Evolutionary conservation across 2,329 filamentous ascomycete genomes (phyloP).

Genomic region (Scedosporium aurantiacum): DNA sequence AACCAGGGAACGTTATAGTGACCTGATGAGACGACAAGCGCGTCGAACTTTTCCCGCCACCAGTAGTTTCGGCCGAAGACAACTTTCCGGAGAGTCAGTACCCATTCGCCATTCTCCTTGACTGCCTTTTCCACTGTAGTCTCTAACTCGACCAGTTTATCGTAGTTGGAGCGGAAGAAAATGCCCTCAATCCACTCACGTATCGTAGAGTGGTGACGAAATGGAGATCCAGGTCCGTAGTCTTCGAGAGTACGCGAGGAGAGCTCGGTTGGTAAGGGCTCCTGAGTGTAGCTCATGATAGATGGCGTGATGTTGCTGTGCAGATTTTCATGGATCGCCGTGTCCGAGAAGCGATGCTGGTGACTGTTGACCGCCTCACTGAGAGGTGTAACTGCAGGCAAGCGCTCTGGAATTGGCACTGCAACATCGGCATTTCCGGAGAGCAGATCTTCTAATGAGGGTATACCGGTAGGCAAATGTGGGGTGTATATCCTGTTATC

Average conservation of each 20-base stretch:
- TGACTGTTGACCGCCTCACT: constrained; percentile 20
- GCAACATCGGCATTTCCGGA: constrained; percentile 32
- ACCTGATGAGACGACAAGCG: constrained; percentile 26
- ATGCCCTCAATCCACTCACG: constrained; percentile 38
- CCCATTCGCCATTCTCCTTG: constrained; percentile 31
- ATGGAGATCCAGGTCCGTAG: constrained; percentile 43
- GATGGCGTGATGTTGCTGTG: constrained; percentile 46
- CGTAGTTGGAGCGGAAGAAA: constrained; percentile 17
- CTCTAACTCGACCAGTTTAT: constrained; percentile 30
- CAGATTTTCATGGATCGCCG: constrained; percentile 44
- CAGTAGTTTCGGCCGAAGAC: constrained; percentile 23
- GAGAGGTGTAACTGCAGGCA: constrained; percentile 30
- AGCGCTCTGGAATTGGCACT: constrained; percentile 25
- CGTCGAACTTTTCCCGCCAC: constrained; percentile 29
- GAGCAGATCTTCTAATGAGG: constrained; percentile 22
- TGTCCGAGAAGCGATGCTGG: constrained; percentile 37
- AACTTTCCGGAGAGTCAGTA: constrained; percentile 34
- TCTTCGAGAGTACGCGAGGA: constrained; percentile 29
- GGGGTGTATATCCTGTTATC: constrained; percentile 20
- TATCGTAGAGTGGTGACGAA: constrained; percentile 43
- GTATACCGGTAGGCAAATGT: constrained; percentile 20
- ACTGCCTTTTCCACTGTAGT: constrained; percentile 46
- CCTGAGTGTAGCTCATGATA: constrained; percentile 45
- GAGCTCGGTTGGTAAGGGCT: constrained; percentile 31
- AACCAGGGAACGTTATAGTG: constrained; percentile 28